Evolutionary conservation across 805 yeast species (phyloP).

Genomic region (Nakazawaea peltata): DNA sequence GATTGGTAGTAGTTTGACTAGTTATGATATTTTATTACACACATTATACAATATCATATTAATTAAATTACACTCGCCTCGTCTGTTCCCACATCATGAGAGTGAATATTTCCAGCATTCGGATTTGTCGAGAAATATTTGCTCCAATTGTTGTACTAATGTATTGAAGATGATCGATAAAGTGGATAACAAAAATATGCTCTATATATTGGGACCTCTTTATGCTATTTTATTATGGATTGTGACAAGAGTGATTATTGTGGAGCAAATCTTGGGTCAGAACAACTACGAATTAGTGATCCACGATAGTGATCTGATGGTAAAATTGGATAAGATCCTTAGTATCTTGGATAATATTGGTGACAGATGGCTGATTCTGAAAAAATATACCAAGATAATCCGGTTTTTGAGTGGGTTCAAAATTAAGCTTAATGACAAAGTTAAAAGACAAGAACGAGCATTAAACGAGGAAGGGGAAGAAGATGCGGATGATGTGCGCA

Average conservation of each 20-base stretch:
- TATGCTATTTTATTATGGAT: constrained; percentile 26
- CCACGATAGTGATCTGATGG: not conserved
- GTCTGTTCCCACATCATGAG: constrained; percentile 18
- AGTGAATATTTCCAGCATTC: constrained; percentile 16
- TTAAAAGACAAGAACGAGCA: not conserved
- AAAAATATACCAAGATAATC: constrained; percentile 20
- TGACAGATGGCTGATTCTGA: constrained; percentile 19
- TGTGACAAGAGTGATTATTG: constrained; percentile 23
- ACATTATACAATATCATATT: constrained; percentile 14
- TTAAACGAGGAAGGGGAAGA: constrained; percentile 6
- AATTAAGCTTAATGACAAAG: constrained; percentile 10
- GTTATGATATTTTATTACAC: constrained; percentile 5
- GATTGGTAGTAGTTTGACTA: not conserved
- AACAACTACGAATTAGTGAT: not conserved
- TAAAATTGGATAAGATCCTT: constrained; percentile 11
- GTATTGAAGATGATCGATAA: constrained; percentile 4
- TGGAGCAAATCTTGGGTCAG: constrained; percentile 15
- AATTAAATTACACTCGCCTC: constrained; percentile 18
- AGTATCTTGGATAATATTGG: constrained; percentile 17
- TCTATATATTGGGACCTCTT: constrained; percentile 19
- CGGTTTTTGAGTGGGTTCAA: constrained; percentile 18
- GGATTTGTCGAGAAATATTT: constrained; percentile 13
- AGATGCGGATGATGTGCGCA: constrained; percentile 13
- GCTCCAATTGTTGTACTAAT: constrained; percentile 10
- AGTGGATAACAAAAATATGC: not conserved